A percentile compares a stretch with the other conserved stretches of the same genome.
Evolutionary conservation across 2,329 filamentous ascomycete genomes (phyloP).

Genomic region (Coniochaeta prunicola): DNA sequence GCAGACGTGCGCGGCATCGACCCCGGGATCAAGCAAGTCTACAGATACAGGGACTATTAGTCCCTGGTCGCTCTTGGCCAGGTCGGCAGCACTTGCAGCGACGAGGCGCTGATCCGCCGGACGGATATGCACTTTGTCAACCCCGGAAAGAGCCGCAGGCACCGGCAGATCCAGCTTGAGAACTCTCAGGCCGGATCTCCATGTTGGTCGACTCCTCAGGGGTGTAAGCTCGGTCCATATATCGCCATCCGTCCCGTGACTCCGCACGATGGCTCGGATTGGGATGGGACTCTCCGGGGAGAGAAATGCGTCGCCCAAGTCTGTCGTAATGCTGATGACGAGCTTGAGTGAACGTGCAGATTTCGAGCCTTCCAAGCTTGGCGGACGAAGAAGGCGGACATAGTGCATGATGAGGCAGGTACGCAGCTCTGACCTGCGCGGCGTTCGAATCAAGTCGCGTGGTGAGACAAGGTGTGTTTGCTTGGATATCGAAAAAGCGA

Average conservation of each 20-base stretch:
- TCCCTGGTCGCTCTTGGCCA: conserved; percentile 19
- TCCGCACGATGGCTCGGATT: conserved; percentile 28
- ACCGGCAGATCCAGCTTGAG: conserved; percentile 25
- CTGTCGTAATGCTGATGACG: conserved; percentile 48
- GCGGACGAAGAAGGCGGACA: conserved; percentile 44
- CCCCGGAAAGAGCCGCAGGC: conserved; percentile 9
- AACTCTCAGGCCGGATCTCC: conserved; percentile 25
- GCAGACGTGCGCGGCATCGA: conserved; percentile 14
- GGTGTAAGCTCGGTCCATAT: conserved; percentile 11
- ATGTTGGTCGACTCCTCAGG: conserved; percentile 10
- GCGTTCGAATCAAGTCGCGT: too few species aligned
- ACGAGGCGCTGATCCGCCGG: conserved; percentile 11
- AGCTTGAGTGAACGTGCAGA: conserved; percentile 28
- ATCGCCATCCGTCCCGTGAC: conserved; percentile 13
- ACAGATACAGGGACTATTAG: conserved; percentile 38
- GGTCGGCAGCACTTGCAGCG: conserved; percentile 12
- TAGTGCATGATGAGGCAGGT: conserved; percentile 42
- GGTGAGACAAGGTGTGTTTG: background rate
- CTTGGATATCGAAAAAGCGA: background rate
- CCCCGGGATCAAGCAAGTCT: conserved; percentile 14
- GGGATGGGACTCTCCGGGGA: conserved; percentile 35
- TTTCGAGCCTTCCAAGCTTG: conserved; percentile 23
- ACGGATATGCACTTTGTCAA: conserved; percentile 16
- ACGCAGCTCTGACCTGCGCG: background rate
- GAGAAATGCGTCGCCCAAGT: conserved; percentile 49